Base-by-base conservation (phyloP, 495 filamentous ascomycete genomes). In the Penicillium nucicola region DNA sequence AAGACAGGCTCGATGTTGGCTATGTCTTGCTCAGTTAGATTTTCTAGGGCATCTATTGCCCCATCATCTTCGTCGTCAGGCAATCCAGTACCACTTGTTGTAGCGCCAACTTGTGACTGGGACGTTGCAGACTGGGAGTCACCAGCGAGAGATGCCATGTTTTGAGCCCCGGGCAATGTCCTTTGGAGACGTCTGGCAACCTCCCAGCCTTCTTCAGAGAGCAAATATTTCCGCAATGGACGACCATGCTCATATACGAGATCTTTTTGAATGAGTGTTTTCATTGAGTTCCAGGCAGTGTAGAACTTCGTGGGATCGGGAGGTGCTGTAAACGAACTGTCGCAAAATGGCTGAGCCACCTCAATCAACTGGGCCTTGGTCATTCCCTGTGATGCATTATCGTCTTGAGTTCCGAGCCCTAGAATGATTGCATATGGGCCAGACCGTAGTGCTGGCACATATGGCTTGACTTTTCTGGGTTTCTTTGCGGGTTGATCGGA, bases 201-300 rank as follows among this genome's bases (percentile, higher is more conserved):
- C 35, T 90, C 86, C 82, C 85, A 88, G 2, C 89, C 89, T 45
- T 87, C 86, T 23, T 92, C 89, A 0, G 87, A 89, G 13, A 95
- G 74, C 4, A 69, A 65, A 64, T 90, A 95, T 55, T 78, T 84
- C 42, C 82, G 74, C 12, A 83, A 64, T 1, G 89, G 89, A 22
- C 84, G 76, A 1, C 88, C 86, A 33, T 81, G 79, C 44, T 87
- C 82, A 50, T 84, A 85, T 0, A 92, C 87, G 9, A 91, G 71
- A 35, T 91, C 88, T 65, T 92, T 91, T 22, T 83, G 72, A 2
- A 84, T 56, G 22, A 93, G 70, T 0, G 84, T 88, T 57, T 89
- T 91, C 82, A 95, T 95, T 0, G 87, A 89, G 59, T 78, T 85
- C 90, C 90, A 95, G 0, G 89, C 89, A 2, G 88, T 93, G 55